phyloP scores from a whole-genome alignment of 768 basidiomycete species.

The Amanita muscaria region DNA sequence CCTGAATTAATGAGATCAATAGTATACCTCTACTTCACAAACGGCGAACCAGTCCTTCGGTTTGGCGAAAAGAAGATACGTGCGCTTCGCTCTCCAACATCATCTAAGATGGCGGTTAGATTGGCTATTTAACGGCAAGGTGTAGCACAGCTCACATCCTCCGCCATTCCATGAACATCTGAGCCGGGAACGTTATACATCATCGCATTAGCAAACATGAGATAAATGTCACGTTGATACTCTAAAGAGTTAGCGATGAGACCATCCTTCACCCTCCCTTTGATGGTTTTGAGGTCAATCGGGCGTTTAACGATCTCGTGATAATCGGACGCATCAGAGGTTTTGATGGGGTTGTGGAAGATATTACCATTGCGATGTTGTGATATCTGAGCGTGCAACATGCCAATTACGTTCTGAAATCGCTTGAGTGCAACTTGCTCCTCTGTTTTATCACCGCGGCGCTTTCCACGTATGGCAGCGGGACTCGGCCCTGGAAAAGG shows the following conservation, averaged over 20 bases:
- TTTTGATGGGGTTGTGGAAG: constrained; percentile 85
- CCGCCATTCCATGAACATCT: constrained; percentile 84
- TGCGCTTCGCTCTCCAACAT: constrained; percentile 64
- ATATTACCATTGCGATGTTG: constrained; percentile 84
- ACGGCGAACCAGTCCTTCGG: constrained; percentile 55
- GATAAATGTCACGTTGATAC: constrained; percentile 80
- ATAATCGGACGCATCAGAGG: constrained; percentile 85
- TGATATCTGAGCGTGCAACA: constrained; percentile 76
- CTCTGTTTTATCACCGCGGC: constrained; percentile 32
- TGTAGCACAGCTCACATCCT: constrained; percentile 56
- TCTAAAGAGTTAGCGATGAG: constrained; percentile 73
- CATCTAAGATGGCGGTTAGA: constrained; percentile 41
- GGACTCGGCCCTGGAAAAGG: constrained; percentile 20
- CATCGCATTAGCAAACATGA: constrained; percentile 97
- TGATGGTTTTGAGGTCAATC: constrained; percentile 93
- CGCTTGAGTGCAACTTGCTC: constrained; percentile 54
- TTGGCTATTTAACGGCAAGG: constrained; percentile 4
- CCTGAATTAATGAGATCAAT: neutral
- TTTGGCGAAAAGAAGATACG: constrained; percentile 65
- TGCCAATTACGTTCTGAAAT: constrained; percentile 74
- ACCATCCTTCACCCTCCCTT: constrained; percentile 77
- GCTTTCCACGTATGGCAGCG: constrained; percentile 23
- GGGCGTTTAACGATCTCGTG: constrained; percentile 89
- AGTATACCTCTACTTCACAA: constrained; percentile 8
- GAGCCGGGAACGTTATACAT: constrained; percentile 90